phyloP scores from a whole-genome alignment of 352 stramenopile species.

The Phytophthora syringae region DNA sequence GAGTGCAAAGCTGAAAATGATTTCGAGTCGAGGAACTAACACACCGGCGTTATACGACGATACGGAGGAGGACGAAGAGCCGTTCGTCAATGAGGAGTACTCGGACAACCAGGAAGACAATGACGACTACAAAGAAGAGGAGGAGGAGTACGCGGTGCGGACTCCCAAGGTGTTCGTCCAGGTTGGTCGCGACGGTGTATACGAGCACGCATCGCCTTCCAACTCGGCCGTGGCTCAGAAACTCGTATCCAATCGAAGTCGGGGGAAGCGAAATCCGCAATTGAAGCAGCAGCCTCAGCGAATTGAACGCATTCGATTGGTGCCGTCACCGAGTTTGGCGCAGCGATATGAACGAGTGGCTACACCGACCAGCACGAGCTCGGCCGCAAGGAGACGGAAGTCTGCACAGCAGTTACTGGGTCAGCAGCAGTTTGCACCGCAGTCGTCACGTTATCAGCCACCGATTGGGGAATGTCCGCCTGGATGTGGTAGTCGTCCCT shows the following conservation, averaged over 20 bases:
- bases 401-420: conserved; percentile 13
- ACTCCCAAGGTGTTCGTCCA: conserved; percentile 60
- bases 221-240: conserved; percentile 49
- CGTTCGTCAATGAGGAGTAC: conserved; percentile 31
- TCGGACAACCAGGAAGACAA: conserved; percentile 34
- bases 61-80: conserved; percentile 13
- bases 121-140: conserved; percentile 27
- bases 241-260: conserved; percentile 37
- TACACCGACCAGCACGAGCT: conserved; percentile 27
- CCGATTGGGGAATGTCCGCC: conserved; percentile 28
- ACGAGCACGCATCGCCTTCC: conserved; percentile 34
- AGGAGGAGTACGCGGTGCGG: conserved; percentile 38
- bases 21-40: conserved; percentile 37
- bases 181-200: conserved; percentile 44
- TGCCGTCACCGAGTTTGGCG: conserved; percentile 49
- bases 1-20: conserved; percentile 24
- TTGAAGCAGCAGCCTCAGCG: conserved; percentile 27
- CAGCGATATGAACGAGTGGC: conserved; percentile 55
- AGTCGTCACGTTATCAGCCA: no score
- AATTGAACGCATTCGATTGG: conserved; percentile 58
- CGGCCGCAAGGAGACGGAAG: conserved; percentile 22
- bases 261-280: conserved; percentile 27
- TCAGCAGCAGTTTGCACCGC: background rate
- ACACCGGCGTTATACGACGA: conserved; percentile 26
- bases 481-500: conserved; percentile 37